Base-by-base conservation (phyloP, 1,284 basidiomycete species). In the Trichosporon inkin region DNA sequence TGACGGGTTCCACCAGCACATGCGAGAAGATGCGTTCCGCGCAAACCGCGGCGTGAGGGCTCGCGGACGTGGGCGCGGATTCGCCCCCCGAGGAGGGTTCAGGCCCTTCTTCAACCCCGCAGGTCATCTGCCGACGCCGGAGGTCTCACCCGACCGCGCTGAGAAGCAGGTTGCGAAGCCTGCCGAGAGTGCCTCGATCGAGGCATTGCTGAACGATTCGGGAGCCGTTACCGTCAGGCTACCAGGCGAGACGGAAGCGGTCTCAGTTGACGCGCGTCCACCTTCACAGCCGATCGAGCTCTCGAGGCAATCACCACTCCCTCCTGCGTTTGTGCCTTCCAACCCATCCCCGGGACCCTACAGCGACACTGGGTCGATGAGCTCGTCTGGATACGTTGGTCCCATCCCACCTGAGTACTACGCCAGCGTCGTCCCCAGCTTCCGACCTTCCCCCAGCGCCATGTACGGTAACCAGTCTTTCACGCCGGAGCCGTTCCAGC, bases 341-440 rank as follows among this genome's bases (percentile, higher is more conserved):
- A 58, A 59, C 49, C 58, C 62, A 3, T 63, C 60, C 5, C 62
- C 62, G 0, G 60, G 47, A 13, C 65, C 56, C 1, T 60, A 55
- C 22, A 68, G 67, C 52, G 70, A 75, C 56, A 71, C 68, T 57
- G 71, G 71, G 13, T 71, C 70, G 10, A 68, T 69, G 20, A 61
- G 63, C 63, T 60, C 44, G 60, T 44, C 60, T 28, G 22, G 61
- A 5, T 64, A 60, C 49, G 32, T 64, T 17, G 59, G 52, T 22
- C 51, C 44, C 16, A 49, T 49, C 44, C 56, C 51, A 6, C 44
- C 52, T 6, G 32, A 17, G 51, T 58, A 32, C 51, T 44, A 84
- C 53, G 84, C 86, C 57, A 89, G 88, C 37, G 83, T 90, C 58
- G 84, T 87, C 10, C 17, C 57, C 47, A 41, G 36, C 28, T 86